Percentiles rank a stretch among this genome's conserved stretches.
Conservation (phyloP, 768 basidiomycete species). For the Asterophora lycoperdoides region DNA sequence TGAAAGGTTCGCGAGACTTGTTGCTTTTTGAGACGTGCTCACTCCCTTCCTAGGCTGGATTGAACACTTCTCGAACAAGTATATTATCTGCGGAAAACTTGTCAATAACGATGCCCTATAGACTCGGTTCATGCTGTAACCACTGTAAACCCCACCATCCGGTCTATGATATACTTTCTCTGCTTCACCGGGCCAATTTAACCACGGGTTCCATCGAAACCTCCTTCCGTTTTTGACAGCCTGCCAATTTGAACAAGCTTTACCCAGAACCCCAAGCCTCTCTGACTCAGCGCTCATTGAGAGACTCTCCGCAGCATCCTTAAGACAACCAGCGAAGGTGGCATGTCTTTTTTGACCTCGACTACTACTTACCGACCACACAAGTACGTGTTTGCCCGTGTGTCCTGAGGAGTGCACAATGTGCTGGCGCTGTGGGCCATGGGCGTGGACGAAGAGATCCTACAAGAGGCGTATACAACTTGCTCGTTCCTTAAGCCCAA, state of each 20-base stretch:
- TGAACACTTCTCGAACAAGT: slow-evolving; percentile 90
- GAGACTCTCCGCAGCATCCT: slow-evolving; percentile 27
- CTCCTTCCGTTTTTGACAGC: too few species aligned
- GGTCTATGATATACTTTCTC: background rate
- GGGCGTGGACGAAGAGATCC: slow-evolving; percentile 20
- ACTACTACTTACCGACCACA: slow-evolving; percentile 39
- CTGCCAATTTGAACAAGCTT: too few species aligned
- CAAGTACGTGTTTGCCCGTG: too few species aligned
- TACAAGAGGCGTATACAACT: slow-evolving; percentile 34
- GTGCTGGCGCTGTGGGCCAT: slow-evolving; percentile 16
- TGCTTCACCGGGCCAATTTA: too few species aligned
- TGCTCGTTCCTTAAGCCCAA: slow-evolving; percentile 28
- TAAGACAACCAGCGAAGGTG: slow-evolving; percentile 45
- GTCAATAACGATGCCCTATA: slow-evolving; percentile 70
- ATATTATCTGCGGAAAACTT: slow-evolving; percentile 84
- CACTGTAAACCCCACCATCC: slow-evolving; percentile 6
- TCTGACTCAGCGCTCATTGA: too few species aligned
- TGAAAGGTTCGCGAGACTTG: slow-evolving; percentile 58
- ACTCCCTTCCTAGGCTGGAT: slow-evolving; percentile 66
- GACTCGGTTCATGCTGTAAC: slow-evolving; percentile 13
- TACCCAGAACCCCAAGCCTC: too few species aligned
- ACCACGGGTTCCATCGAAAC: too few species aligned
- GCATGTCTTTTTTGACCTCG: slow-evolving; percentile 47
- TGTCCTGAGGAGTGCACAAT: too few species aligned
- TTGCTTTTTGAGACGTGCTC: slow-evolving; percentile 1